These are phyloP conservation scores for Ogataea paradorogensis DNA, from an alignment of 805 yeast species.

Conservation along the genomic window DNA sequence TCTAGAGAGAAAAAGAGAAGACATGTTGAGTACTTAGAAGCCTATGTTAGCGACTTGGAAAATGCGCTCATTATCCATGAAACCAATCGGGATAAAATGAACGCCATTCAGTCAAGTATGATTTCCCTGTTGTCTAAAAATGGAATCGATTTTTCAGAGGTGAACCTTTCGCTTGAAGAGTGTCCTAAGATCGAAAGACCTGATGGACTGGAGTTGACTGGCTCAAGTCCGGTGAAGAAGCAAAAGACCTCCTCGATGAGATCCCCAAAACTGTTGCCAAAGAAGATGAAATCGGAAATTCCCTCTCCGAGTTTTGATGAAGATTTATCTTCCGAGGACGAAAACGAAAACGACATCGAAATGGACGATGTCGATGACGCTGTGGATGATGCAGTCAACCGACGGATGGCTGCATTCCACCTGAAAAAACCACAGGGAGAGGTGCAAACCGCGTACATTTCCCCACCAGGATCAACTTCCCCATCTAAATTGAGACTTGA, in stretches of 20 bases:
- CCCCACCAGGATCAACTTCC: conserved; percentile 33
- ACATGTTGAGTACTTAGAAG: conserved; percentile 83
- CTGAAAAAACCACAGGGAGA: conserved; percentile 16
- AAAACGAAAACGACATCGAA: conserved; percentile 17
- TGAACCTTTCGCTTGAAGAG: conserved; percentile 15
- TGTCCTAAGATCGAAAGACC: conserved; percentile 25
- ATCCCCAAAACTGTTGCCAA: conserved; percentile 4
- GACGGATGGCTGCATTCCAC: neutral
- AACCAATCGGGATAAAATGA: conserved; percentile 15
- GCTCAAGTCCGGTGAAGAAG: conserved; percentile 20
- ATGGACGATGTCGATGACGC: conserved; percentile 10
- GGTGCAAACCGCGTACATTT: conserved; percentile 21
- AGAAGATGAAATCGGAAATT: conserved; percentile 12
- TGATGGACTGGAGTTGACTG: conserved; percentile 25
- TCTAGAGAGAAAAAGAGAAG: conserved; percentile 94
- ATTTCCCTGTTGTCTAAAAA: conserved; percentile 17
- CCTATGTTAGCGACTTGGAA: conserved; percentile 47
- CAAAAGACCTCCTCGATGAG: conserved; percentile 14
- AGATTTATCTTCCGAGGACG: conserved; percentile 24
- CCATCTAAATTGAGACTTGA: conserved; percentile 30
- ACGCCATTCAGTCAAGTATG: conserved; percentile 16
- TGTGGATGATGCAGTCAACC: conserved; percentile 1
- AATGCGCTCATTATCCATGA: conserved; percentile 13
- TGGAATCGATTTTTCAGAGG: conserved; percentile 16
- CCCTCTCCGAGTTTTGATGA: conserved; percentile 26